Evolutionary conservation across 805 yeast species (phyloP).

Genomic region (Zygosaccharomyces rouxii): DNA sequence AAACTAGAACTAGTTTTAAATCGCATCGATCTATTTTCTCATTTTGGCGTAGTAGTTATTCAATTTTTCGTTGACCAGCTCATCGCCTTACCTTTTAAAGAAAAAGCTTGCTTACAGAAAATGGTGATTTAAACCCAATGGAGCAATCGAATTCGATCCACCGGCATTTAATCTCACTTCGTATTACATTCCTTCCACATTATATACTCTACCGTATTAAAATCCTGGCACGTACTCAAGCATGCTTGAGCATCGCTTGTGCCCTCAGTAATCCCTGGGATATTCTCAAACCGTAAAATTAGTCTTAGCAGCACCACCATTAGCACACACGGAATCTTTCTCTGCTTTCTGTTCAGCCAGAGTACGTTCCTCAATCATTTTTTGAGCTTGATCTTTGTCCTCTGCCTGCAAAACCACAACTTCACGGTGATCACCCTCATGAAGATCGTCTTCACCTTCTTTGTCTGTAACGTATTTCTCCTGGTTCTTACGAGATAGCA

Average conservation of each 20-base stretch:
- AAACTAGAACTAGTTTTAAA: not conserved
- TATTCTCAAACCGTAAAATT: not conserved
- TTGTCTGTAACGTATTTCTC: constrained; percentile 37
- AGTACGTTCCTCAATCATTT: constrained; percentile 2
- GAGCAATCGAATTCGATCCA: not conserved
- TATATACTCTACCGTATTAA: not conserved
- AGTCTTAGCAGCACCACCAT: not conserved
- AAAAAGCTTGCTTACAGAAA: constrained; percentile 1
- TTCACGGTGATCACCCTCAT: constrained; percentile 16
- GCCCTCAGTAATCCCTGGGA: not conserved
- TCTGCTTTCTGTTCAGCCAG: not conserved
- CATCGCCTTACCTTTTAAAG: constrained; percentile 4
- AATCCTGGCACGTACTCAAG: not conserved
- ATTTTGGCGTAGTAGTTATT: not conserved
- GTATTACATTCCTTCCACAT: not conserved
- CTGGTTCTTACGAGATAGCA: constrained; percentile 54
- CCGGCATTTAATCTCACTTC: not conserved
- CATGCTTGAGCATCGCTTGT: constrained; percentile 1
- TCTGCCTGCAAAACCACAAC: constrained; percentile 14
- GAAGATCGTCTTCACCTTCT: constrained; percentile 12
- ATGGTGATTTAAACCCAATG: constrained; percentile 1
- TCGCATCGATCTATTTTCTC: not conserved
- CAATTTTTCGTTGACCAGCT: constrained; percentile 3
- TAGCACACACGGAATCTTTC: constrained; percentile 1
- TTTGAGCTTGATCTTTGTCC: constrained; percentile 7